Base-by-base conservation (phyloP, 1,284 basidiomycete genomes). In the Sporisorium exsertum region DNA sequence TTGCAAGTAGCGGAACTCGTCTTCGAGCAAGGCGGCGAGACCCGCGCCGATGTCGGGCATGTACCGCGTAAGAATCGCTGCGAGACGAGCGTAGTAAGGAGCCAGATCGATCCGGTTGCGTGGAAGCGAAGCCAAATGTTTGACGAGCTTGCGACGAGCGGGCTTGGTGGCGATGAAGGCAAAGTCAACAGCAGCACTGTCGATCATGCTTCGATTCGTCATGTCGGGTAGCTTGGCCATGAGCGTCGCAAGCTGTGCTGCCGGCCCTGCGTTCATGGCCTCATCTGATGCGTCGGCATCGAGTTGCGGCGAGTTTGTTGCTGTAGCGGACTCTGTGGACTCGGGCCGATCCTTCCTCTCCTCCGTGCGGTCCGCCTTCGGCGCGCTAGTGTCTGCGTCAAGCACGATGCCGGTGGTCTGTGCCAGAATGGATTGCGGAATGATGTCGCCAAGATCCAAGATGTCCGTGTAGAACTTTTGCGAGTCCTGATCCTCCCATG, bases 401-500 rank as follows among this genome's bases (percentile, higher is more conserved):
- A 49, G 32, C 3, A 20, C 43, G 45, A 64, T 62, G 37, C 69
- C 68, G 15, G 67, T 62, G 2, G 67, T 64, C 53, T 66, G 56
- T 4, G 94, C 95, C 18, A 99, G 88, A 24, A 98, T 89, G 42
- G 91, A 91, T 54, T 90, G 91, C 0, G 97, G 97, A 0, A 98
- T 94, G 65, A 94, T 92, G 69, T 96, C 94, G 68, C 92, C 92
- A 47, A 99, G 87, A 84, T 99, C 96, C 58, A 94, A 90, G 35
- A 97, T 88, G 72, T 98, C 94, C 84, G 98, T 95, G 83, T 93
- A 99, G 87, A 97, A 99, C 55, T 91, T 89, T 45, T 93, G 89
- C 84, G 98, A 95, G 86, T 99, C 97, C 73, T 99, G 97, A 81
- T 99, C 97, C 84, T 95, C 94, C 97, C 97, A 99, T 81, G 97